Evolutionary conservation across 768 basidiomycete genomes (phyloP).

Genomic region (Galerina sulciceps): DNA sequence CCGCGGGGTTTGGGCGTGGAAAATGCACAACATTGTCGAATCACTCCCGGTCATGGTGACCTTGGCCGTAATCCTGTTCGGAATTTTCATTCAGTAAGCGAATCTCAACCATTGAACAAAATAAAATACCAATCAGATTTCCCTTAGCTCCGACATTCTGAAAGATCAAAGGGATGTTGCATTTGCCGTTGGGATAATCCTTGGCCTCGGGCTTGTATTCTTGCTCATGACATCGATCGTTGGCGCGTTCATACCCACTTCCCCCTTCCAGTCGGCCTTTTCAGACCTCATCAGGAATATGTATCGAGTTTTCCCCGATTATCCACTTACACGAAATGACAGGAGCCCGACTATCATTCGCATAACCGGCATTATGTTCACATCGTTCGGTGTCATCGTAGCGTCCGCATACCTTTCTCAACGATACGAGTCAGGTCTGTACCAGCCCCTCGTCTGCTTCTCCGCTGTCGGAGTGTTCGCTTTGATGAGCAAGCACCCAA

Average conservation of each 20-base stretch:
- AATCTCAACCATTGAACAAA: too few species aligned
- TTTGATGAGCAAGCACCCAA: too few species aligned
- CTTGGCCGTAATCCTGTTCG: constrained; percentile 13
- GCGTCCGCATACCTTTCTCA: not conserved
- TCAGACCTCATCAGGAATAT: constrained; percentile 11
- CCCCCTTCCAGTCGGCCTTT: constrained; percentile 19
- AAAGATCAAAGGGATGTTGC: not conserved
- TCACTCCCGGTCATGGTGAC: constrained; percentile 14
- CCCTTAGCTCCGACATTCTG: not conserved
- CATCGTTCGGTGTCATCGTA: not conserved
- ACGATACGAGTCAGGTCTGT: too few species aligned
- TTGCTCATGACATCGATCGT: too few species aligned
- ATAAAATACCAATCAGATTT: too few species aligned
- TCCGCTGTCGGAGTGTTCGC: too few species aligned
- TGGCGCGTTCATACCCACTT: constrained; percentile 15
- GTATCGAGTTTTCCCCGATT: constrained; percentile 1
- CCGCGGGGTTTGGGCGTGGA: constrained; percentile 15
- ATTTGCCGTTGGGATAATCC: too few species aligned
- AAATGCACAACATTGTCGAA: constrained; percentile 14
- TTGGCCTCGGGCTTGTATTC: too few species aligned
- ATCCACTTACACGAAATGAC: not conserved
- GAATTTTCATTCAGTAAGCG: constrained; percentile 17
- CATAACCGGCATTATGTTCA: not conserved
- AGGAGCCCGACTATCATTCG: not conserved
- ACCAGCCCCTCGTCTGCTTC: too few species aligned